Conservation (phyloP, 345 rosid genomes). For the Linum usitatissimum region DNA sequence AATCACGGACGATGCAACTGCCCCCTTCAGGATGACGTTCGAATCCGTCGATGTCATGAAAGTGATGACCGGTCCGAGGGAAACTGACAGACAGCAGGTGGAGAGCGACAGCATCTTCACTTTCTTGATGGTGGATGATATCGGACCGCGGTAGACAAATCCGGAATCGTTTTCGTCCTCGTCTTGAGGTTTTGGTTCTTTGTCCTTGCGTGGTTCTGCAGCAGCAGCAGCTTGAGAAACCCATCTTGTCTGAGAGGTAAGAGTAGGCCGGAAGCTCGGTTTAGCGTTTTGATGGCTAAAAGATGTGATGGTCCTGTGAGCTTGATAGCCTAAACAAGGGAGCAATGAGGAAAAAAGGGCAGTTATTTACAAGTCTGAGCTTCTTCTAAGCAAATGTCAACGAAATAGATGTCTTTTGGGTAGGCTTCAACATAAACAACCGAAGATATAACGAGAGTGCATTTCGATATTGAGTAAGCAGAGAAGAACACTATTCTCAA, state of each 20-base stretch:
- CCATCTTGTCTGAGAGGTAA: constrained; percentile 38
- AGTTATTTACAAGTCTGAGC: background rate
- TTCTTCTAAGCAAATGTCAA: background rate
- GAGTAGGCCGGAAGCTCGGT: constrained; percentile 5
- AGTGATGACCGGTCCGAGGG: constrained; percentile 80
- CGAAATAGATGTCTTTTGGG: too few relatives aligned
- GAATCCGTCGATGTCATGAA: constrained; percentile 79
- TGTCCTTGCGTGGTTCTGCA: constrained; percentile 30
- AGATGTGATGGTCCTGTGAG: background rate
- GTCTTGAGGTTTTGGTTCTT: constrained; percentile 24
- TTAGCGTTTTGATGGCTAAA: background rate
- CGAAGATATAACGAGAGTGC: too few relatives aligned
- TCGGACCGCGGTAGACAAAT: constrained; percentile 64
- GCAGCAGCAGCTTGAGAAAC: constrained; percentile 44
- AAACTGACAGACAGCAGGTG: constrained; percentile 90
- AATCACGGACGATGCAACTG: constrained; percentile 76
- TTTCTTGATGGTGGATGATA: constrained; percentile 84
- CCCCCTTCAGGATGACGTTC: constrained; percentile 85
- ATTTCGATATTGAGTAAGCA: background rate
- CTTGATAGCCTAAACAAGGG: background rate
- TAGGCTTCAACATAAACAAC: too few relatives aligned
- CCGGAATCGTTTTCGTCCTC: constrained; percentile 42
- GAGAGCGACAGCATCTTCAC: constrained; percentile 89
- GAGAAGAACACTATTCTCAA: background rate
- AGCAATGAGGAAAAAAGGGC: background rate